These are phyloP conservation scores for Tylopilus sp. DNA, from an alignment of 1,284 basidiomycete genomes.

Conservation along the genomic window DNA sequence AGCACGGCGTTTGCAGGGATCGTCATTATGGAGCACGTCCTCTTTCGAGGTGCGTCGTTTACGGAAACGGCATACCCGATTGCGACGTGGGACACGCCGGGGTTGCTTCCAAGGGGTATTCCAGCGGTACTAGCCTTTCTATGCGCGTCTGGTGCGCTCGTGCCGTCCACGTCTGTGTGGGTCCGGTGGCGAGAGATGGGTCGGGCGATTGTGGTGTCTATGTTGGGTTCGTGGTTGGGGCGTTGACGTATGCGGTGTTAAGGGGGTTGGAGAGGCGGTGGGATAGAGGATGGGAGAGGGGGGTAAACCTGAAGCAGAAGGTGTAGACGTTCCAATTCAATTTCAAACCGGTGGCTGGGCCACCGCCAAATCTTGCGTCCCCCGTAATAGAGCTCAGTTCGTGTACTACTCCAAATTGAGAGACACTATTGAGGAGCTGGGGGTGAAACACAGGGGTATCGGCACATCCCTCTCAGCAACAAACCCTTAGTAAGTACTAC, in stretches of 20 bases:
- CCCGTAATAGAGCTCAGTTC: no score
- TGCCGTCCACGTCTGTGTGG: slow-evolving; percentile 57
- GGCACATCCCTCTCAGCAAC: no score
- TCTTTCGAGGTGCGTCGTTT: slow-evolving; percentile 46
- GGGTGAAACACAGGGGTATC: no score
- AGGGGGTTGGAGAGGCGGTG: slow-evolving; percentile 39
- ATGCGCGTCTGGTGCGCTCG: slow-evolving; percentile 46
- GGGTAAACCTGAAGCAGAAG: not conserved
- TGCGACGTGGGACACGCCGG: slow-evolving; percentile 23
- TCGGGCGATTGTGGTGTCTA: slow-evolving; percentile 59
- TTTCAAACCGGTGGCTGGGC: not conserved
- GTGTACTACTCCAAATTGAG: no score
- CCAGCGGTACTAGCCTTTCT: slow-evolving; percentile 48
- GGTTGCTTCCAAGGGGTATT: slow-evolving; percentile 20
- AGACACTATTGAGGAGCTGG: no score
- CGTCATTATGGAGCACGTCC: slow-evolving; percentile 53
- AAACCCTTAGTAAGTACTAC: no score
- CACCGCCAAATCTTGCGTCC: not conserved
- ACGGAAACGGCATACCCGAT: slow-evolving; percentile 24
- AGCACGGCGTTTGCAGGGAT: slow-evolving; percentile 51
- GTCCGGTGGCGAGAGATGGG: slow-evolving; percentile 42
- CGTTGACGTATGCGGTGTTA: slow-evolving; percentile 38
- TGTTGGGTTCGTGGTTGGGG: slow-evolving; percentile 43
- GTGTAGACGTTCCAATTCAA: not conserved
- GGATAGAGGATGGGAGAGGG: slow-evolving; percentile 4